Percentiles rank a stretch among this genome's conserved stretches.
These are phyloP conservation scores for Evansstolkia leycettana DNA, from an alignment of 495 filamentous ascomycete species.

Conservation along the genomic window DNA sequence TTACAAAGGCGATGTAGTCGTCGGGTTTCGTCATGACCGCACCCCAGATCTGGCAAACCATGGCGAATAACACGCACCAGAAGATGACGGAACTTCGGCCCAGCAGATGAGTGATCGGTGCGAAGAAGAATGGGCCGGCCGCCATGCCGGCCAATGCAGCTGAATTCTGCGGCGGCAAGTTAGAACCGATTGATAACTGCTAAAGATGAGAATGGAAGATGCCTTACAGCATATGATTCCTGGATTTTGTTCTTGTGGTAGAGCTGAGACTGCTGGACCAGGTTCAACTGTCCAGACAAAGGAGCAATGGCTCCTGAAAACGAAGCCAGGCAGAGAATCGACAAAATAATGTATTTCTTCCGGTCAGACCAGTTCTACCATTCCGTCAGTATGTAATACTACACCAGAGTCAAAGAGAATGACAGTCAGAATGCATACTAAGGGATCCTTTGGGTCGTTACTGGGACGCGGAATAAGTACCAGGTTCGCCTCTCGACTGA, in stretches of 20 bases:
- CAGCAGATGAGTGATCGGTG: conserved; percentile 11
- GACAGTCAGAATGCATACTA: conserved; percentile 7
- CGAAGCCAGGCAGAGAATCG: conserved; percentile 4
- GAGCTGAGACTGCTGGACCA: conserved; percentile 17
- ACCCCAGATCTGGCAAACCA: conserved; percentile 15
- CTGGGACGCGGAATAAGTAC: conserved; percentile 10
- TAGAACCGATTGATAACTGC: no score
- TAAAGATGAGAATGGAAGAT: neutral
- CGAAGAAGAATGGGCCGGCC: conserved; percentile 15
- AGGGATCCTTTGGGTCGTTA: conserved; percentile 11
- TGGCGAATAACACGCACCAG: conserved; percentile 14
- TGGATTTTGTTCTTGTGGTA: conserved; percentile 18
- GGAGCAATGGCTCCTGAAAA: conserved; percentile 5
- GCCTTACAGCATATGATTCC: conserved; percentile 19
- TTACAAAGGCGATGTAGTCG: conserved; percentile 22
- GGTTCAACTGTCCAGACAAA: conserved; percentile 8
- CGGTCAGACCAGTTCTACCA: conserved; percentile 2
- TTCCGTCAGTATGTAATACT: neutral
- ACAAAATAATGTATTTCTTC: conserved; percentile 6
- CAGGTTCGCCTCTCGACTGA: conserved; percentile 1
- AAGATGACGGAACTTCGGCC: conserved; percentile 16
- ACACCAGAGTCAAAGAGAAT: neutral
- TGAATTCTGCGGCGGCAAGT: no score
- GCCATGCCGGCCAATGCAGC: conserved; percentile 16
- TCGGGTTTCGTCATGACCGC: conserved; percentile 13